phyloP scores from a whole-genome alignment of 768 basidiomycete genomes.

The Ramaria sp. region DNA sequence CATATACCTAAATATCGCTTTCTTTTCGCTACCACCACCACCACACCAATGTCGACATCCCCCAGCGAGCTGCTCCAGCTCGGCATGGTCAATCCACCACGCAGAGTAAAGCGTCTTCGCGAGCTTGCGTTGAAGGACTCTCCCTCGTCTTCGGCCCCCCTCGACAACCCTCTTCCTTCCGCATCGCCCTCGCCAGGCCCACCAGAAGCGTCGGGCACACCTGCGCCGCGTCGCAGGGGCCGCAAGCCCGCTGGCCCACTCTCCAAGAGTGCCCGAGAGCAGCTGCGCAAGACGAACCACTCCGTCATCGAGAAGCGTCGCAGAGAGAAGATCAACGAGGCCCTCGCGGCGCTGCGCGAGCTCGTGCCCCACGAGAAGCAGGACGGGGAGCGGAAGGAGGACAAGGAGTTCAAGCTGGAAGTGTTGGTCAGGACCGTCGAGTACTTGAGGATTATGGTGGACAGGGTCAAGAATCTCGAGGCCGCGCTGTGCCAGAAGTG shows the following conservation, averaged over 20 bases:
- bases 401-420: slow-evolving; percentile 89
- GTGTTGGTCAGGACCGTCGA: slow-evolving; percentile 75
- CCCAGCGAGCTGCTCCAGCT: no score
- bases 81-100: slow-evolving; percentile 28
- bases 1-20: background rate
- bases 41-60: no score
- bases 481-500: slow-evolving; percentile 1
- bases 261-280: slow-evolving; percentile 71
- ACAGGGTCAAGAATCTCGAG: slow-evolving; percentile 39
- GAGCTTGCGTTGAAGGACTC: slow-evolving; percentile 2
- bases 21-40: no score
- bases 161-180: background rate
- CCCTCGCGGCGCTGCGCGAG: slow-evolving; percentile 61
- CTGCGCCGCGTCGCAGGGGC: slow-evolving; percentile 50
- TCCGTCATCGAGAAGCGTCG: slow-evolving; percentile 90
- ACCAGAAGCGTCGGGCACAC: slow-evolving; percentile 13
- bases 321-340: slow-evolving; percentile 92
- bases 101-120: slow-evolving; percentile 32
- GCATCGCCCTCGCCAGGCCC: background rate
- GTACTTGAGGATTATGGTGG: slow-evolving; percentile 62
- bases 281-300: slow-evolving; percentile 86
- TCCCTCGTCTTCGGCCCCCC: background rate
- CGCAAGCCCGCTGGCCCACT: slow-evolving; percentile 53
- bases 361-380: slow-evolving; percentile 54
- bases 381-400: slow-evolving; percentile 42